Evolutionary conservation across 2,329 filamentous ascomycete genomes (phyloP), one percentile per base, ranked within the genome.

Genomic region (Pseudogymnoascus sp.): DNA sequence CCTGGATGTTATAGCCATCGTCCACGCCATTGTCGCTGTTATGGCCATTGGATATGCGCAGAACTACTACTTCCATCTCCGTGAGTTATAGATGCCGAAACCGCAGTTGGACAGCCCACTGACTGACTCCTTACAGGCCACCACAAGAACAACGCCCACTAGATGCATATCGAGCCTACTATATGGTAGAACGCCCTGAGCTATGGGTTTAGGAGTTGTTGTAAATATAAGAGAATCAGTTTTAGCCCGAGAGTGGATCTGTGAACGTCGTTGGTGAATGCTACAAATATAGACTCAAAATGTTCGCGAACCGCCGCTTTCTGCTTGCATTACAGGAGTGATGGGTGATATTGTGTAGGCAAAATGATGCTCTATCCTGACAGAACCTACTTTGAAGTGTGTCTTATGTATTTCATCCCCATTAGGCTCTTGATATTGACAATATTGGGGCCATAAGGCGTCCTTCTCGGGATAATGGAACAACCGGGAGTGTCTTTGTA

Each of bases 71-170:
- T 97, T 96, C 90, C 96, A 99, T 81, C 85, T 99, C 74, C 91
- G 95, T 99, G 88, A 79, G 91, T 87, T 62, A 63, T 25, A 33
- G 49, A 25, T n/a, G 33, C 49, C 38, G 31, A 11, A 28, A 37
- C n/a, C 49, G 49, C 49, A 33, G 33, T 55, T 33, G 28, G 28
- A 55, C 49, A 55, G 21, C 16, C 25, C 49, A 62, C 66, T 72
- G 67, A 75, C 67, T 16, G 68, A 75, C 67, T 16, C 68, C 33
- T 62, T 49, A 64, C 52, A 99, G 95, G 95, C 73, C 93, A 99
- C 87, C 93, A 97, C 90, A 99, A 99, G 90, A 97, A 99, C 89
- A 96, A 99, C 80, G 90, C 91, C 73, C 95, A 99, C 84, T 99
- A 96, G 82, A 75, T 65, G 64, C 55, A 60, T 40, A 33, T 28